Conservation (phyloP, 2,329 filamentous ascomycete genomes). For the Aphanoascus verrucosus region DNA sequence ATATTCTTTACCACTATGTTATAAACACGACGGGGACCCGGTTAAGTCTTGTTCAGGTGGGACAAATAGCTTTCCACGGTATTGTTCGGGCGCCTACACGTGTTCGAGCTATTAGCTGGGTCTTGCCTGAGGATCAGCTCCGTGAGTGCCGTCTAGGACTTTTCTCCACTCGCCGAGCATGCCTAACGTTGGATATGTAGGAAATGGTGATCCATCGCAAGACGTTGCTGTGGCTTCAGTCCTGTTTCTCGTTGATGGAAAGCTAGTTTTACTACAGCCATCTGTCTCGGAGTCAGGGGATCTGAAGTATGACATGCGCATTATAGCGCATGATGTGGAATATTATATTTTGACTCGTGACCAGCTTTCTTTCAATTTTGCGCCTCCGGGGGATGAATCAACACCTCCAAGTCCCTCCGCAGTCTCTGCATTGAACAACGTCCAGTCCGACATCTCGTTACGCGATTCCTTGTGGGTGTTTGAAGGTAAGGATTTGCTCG, state of each 20-base stretch:
- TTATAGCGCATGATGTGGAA: slow-evolving; percentile 91
- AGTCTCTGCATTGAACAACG: slow-evolving; percentile 33
- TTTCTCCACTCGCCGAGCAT: neutral
- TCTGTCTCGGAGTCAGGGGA: slow-evolving; percentile 71
- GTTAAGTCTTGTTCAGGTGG: slow-evolving; percentile 78
- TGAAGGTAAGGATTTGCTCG: slow-evolving; percentile 72
- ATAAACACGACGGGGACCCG: slow-evolving; percentile 62
- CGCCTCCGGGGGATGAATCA: slow-evolving; percentile 38
- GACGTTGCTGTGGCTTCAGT: slow-evolving; percentile 91
- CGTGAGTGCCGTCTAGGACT: slow-evolving; percentile 35
- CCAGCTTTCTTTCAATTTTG: slow-evolving; percentile 48
- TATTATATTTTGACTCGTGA: slow-evolving; percentile 91
- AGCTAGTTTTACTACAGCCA: slow-evolving; percentile 82
- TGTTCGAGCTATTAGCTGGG: slow-evolving; percentile 90
- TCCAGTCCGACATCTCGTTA: slow-evolving; percentile 46
- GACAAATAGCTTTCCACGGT: slow-evolving; percentile 93
- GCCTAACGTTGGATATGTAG: slow-evolving; percentile 24
- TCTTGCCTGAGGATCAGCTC: slow-evolving; percentile 81
- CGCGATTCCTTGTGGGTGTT: slow-evolving; percentile 91
- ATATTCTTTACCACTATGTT: slow-evolving; percentile 88
- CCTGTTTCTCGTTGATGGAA: slow-evolving; percentile 92
- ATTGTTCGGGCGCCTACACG: slow-evolving; percentile 88
- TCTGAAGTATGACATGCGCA: slow-evolving; percentile 95
- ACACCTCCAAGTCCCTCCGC: slow-evolving; percentile 41
- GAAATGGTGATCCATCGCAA: slow-evolving; percentile 85